Base-by-base conservation (phyloP, 2,329 filamentous ascomycete genomes). In the Aspergillus brasiliensis region DNA sequence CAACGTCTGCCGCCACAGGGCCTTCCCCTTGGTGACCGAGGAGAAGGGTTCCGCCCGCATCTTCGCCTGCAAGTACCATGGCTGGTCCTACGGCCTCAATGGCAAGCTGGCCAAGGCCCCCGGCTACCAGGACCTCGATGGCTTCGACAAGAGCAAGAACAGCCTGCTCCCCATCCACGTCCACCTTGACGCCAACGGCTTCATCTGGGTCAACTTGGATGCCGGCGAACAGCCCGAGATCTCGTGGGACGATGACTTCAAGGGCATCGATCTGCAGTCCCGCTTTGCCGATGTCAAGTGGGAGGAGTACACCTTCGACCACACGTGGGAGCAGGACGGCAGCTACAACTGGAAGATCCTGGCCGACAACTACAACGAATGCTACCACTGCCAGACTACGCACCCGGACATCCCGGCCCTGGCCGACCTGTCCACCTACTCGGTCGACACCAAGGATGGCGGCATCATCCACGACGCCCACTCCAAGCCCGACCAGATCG, bases 341-440 rank as follows among this genome's bases (percentile, higher is more conserved):
- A 78, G 81, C 31, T 84, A 82, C 69, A 86, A 86, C 75, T 87
- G 84, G 84, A 87, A 87, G 75, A 81, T 83, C 23, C 71, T 86
- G 31, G 81, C 82, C 13, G 86, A 88, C 69, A 87, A 88, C 75
- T 88, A 86, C 77, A 88, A 88, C 71, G 85, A 73, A 51, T 71
- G 71, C 53, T 72, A 73, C 44, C 67, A 69, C 53, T 69, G 65
- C 51, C 56, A 56, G 25, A 67, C 65, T 8, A 64, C 65, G 1
- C 66, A 69, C 44, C 62, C 68, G 2, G 67, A 68, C 44, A 59
- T 69, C 13, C 65, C 68, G 2, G 61, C 65, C 17, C 53, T 88
- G 11, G 81, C 84, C 28, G 82, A 86, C 63, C 78, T 87, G 44
- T 78, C 81, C 62, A 80, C 81, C 3, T 88, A 87, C 71, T 72